Base-by-base conservation (phyloP, 2,329 filamentous ascomycete species). In the Dendryphion nanum region DNA sequence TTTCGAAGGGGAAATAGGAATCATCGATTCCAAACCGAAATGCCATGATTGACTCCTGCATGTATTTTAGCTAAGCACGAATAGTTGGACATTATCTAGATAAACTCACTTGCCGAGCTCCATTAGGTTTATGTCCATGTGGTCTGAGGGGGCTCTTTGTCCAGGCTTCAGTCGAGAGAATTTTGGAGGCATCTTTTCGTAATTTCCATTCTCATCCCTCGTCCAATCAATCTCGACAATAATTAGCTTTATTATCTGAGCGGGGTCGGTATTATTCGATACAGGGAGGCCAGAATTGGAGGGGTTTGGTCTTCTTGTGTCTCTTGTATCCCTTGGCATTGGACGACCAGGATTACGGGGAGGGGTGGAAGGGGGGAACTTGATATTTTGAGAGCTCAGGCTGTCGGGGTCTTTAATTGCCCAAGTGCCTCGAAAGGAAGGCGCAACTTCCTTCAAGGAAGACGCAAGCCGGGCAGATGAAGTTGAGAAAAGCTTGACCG, bases 41-140 rank as follows among this genome's bases (percentile, higher is more conserved):
- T 54, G 51, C 61, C 61, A 64, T 4, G 41, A 53, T 38, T 48
- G 47, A n/a, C 47, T 41, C 30, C 56, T 61, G 30, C 0, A 13
- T 33, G 8, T 2, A 17, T 5, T 23, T 59, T 31, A 57, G 41
- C 37, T 28, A 16, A 20, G 6, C 34, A 12, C 16, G 6, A 17
- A 26, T n/a, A 19, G 15, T 17, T 23, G 10, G 15, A 16, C 16
- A 8, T n/a, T 13, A n/a, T 23, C 3, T 2, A 24, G 14, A 8
- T n/a, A 3, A 5, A 50, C 56, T 35, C 42, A 57, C 51, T 59
- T 51, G 30, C 50, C 55, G 3, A 64, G 41, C 33, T 64, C 61
- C 14, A 63, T 21, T 4, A 64, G 33, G n/a, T 61, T 62, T 19
- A 64, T 43, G 14, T 63, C 58, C 48, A 64, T 52, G 24, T 60